Base-by-base conservation (phyloP, 352 stramenopile genomes). In the Phytophthora pseudosyringae region DNA sequence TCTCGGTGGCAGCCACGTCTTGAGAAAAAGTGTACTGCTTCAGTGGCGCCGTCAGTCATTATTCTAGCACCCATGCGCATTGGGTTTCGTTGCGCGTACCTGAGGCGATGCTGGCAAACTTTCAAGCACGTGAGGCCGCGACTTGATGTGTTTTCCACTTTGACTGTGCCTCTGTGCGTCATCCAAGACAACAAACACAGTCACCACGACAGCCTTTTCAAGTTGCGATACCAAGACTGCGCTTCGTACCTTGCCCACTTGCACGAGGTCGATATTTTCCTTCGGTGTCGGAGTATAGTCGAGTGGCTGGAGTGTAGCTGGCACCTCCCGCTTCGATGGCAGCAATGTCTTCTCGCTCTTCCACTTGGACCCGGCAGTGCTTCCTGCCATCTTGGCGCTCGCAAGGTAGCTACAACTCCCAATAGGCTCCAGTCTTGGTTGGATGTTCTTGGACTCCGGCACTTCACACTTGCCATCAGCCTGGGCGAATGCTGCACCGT, bases 241-340 rank as follows among this genome's bases (percentile, higher is more conserved):
- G n/a, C n/a, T n/a, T n/a, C 6, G 16, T 44, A 82, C 80, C 78
- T 91, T 89, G 64, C 62, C 74, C 44, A 88, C 51, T 55, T 88
- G 80, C 13, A 91, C 64, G 16, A 75, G 15, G n/a, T 80, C 69
- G 18, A 86, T 75, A 52, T 73, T 78, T 61, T 89, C 78, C 39
- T 86, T 90, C 6, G 63, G 68, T 47, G 69, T 89, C 6, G 81
- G 81, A 5, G 82, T 91, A 58, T 90, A 78, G 13, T 81, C 81
- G 25, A 93, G 83, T 44, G 83, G 81, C 57, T 90, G 73, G 5
- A 92, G 73, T 11, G 68, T 75, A 1, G 78, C 53, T 11, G 75
- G 81, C 28, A 80, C 64, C 18, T 86, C 75, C 0, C 75, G 59
- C 38, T 86, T 86, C 5, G 45, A 31, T 5, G 59, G 56, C 18